Evolutionary conservation across 495 filamentous ascomycete genomes (phyloP).

Genomic region (Hypoxylon crocopeplum): DNA sequence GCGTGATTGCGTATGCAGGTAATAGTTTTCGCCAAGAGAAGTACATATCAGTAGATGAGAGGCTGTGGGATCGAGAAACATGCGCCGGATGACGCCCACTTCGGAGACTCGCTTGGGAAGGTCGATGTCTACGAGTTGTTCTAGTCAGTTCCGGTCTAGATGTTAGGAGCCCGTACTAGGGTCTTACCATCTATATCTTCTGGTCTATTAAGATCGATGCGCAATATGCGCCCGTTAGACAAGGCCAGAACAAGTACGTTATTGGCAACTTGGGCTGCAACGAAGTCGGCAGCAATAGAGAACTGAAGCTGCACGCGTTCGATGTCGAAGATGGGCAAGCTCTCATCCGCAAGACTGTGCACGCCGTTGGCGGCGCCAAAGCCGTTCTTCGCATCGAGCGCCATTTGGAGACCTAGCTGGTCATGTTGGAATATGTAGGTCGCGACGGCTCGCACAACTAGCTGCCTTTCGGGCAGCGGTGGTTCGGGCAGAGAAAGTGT

Average conservation of each 20-base stretch:
- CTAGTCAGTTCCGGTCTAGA: not conserved
- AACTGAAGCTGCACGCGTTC: constrained; percentile 91
- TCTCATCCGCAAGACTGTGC: constrained; percentile 65
- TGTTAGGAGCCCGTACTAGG: not conserved
- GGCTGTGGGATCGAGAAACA: constrained; percentile 97
- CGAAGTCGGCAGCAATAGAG: constrained; percentile 89
- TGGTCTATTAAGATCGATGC: constrained; percentile 92
- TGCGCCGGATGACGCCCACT: constrained; percentile 85
- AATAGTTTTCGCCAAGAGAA: constrained; percentile 93
- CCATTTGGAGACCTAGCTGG: constrained; percentile 44
- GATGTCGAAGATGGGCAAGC: constrained; percentile 90
- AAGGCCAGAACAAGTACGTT: constrained; percentile 93
- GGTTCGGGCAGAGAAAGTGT: not conserved
- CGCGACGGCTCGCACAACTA: too few species aligned
- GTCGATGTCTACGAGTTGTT: constrained; percentile 76
- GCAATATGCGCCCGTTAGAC: constrained; percentile 84
- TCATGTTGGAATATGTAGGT: constrained; percentile 32
- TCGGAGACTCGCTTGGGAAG: constrained; percentile 93
- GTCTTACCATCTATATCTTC: constrained; percentile 89
- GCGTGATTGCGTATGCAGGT: constrained; percentile 92
- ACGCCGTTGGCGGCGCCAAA: constrained; percentile 55
- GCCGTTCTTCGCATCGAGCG: constrained; percentile 55
- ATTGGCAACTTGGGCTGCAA: constrained; percentile 94
- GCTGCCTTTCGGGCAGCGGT: too few species aligned
- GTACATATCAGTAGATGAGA: constrained; percentile 94